Conservation (phyloP, 2,329 filamentous ascomycete species). For the Monosporascus sp. region DNA sequence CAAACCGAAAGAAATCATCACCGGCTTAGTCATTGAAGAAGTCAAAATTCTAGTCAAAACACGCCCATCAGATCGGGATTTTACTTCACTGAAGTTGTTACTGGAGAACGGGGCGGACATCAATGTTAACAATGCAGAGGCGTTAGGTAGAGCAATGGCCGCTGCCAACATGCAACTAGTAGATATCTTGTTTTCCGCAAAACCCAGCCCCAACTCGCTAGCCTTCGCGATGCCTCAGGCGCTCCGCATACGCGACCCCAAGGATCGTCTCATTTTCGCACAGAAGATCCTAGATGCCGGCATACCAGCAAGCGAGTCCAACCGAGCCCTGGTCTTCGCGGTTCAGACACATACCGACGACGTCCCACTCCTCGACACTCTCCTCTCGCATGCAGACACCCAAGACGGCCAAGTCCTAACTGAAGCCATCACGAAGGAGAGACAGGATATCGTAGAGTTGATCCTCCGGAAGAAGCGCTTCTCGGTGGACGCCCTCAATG, state of each 20-base stretch:
- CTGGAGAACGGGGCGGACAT: constrained; percentile 48
- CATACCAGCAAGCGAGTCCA: constrained; percentile 41
- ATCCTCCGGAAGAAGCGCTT: constrained; percentile 37
- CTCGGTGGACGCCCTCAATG: constrained; percentile 32
- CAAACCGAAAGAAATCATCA: constrained; percentile 37
- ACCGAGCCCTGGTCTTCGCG: constrained; percentile 46
- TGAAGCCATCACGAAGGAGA: constrained; percentile 39
- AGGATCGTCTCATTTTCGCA: constrained; percentile 46
- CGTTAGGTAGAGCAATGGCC: constrained; percentile 45
- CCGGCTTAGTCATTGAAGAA: constrained; percentile 43
- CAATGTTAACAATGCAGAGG: constrained; percentile 46
- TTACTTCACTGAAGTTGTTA: constrained; percentile 40
- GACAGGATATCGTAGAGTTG: constrained; percentile 39
- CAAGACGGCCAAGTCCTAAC: constrained; percentile 44
- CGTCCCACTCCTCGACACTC: constrained; percentile 38
- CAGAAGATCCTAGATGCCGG: constrained; percentile 45
- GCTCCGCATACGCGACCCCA: constrained; percentile 43
- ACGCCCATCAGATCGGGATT: constrained; percentile 30
- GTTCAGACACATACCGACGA: constrained; percentile 44
- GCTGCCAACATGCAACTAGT: constrained; percentile 39
- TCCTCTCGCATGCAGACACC: constrained; percentile 42
- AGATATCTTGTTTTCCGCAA: constrained; percentile 41
- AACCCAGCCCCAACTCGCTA: constrained; percentile 37
- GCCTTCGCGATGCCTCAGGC: constrained; percentile 46
- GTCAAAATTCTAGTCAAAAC: constrained; percentile 39